These are phyloP conservation scores for Deuterostichococcus epilithicus DNA, from an alignment of 139 green algal genomes.

Conservation along the genomic window DNA sequence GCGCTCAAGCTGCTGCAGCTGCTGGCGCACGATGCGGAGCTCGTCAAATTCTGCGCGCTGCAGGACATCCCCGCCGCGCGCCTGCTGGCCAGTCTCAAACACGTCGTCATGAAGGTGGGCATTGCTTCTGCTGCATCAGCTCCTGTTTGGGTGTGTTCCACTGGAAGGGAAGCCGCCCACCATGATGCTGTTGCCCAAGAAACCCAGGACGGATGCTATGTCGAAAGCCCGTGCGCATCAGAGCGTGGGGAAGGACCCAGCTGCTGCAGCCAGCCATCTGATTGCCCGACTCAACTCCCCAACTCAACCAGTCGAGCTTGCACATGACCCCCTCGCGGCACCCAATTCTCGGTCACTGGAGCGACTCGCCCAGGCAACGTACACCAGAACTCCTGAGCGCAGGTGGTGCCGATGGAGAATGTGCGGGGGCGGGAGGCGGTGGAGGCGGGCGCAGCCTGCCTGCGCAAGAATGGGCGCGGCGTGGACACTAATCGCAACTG, in stretches of 20 bases:
- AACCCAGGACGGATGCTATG: too few species aligned
- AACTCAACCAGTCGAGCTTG: too few species aligned
- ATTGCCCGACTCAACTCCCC: too few species aligned
- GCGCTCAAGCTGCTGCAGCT: constrained; percentile 68
- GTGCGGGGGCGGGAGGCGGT: constrained; percentile 69
- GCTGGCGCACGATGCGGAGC: constrained; percentile 39
- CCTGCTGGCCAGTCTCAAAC: constrained; percentile 23
- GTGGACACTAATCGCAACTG: constrained; percentile 98
- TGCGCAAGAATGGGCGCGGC: constrained; percentile 95
- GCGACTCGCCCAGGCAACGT: too few species aligned
- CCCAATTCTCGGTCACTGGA: too few species aligned
- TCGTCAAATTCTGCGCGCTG: neutral
- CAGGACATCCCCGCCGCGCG: neutral
- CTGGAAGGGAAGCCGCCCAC: too few species aligned
- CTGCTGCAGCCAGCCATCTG: too few species aligned
- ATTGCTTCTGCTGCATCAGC: neutral
- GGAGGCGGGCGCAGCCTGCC: constrained; percentile 81
- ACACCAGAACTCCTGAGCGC: neutral
- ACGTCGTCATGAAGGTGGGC: constrained; percentile 53
- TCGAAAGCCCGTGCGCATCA: too few species aligned
- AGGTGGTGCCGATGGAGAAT: constrained; percentile 96
- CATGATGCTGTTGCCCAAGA: too few species aligned
- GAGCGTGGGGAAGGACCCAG: too few species aligned
- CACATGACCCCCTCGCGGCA: too few species aligned
- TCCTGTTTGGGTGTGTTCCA: neutral